Conservation (phyloP, 139 green algal genomes). For the Tetraselmis chui region DNA sequence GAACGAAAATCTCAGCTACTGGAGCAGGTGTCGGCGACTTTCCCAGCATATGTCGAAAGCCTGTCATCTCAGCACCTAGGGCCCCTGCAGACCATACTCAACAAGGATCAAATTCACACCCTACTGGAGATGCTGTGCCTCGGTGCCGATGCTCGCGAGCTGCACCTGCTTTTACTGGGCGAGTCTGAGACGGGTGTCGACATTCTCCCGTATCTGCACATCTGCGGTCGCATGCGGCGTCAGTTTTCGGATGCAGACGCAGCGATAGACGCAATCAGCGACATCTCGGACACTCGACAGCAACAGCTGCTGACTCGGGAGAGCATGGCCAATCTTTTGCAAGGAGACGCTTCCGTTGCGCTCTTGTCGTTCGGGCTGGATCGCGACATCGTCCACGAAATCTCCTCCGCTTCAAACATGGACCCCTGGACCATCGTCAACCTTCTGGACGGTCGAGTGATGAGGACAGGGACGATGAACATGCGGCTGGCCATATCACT, state of each 20-base stretch:
- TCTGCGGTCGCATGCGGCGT: background rate
- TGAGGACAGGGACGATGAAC: background rate
- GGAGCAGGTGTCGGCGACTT: background rate
- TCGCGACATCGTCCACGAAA: background rate
- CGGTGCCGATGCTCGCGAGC: background rate
- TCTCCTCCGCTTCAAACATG: background rate
- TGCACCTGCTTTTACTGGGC: background rate
- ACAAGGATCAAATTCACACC: background rate
- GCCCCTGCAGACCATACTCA: background rate
- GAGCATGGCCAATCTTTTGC: background rate
- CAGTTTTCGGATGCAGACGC: background rate
- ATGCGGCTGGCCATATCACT: background rate
- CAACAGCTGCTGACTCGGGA: background rate
- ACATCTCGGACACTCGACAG: background rate
- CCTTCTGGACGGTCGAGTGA: background rate
- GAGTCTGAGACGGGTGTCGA: background rate
- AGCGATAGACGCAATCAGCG: background rate
- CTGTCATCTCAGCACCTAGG: background rate
- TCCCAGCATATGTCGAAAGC: background rate
- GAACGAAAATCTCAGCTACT: background rate
- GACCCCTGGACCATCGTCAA: background rate
- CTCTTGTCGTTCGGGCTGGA: background rate
- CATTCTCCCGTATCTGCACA: background rate
- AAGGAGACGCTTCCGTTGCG: background rate
- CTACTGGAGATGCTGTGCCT: background rate